A percentile compares a stretch with the other conserved stretches of the same genome.
Conservation (phyloP, 176 grass and related monocot genomes). For the Zoysia pacifica region DNA sequence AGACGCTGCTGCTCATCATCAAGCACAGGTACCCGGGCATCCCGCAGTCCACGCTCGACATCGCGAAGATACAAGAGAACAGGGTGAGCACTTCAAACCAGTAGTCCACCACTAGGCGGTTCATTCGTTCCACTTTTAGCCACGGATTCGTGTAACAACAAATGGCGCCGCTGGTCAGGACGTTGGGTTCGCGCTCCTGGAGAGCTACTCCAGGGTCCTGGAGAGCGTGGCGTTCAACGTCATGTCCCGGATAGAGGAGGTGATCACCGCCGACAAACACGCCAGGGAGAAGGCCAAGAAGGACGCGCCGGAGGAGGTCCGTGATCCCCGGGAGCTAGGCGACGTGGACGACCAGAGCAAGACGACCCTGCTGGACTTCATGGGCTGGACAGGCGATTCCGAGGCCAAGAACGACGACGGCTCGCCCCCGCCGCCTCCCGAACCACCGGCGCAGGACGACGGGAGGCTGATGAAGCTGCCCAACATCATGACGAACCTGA, state of each 20-base stretch:
- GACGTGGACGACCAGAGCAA: slow-evolving; percentile 35
- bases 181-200: slow-evolving; percentile 81
- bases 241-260: slow-evolving; percentile 86
- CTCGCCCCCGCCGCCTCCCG: slow-evolving; percentile 22
- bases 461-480: slow-evolving; percentile 71
- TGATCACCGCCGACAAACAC: slow-evolving; percentile 59
- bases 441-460: slow-evolving; percentile 46
- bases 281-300: slow-evolving; percentile 49
- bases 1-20: slow-evolving; percentile 89
- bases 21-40: slow-evolving; percentile 95
- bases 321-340: neutral
- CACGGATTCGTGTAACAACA: too few relatives aligned
- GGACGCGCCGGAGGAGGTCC: slow-evolving; percentile 29
- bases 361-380: slow-evolving; percentile 84
- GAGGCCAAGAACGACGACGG: slow-evolving; percentile 36
- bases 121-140: neutral
- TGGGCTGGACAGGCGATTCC: slow-evolving; percentile 66
- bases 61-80: slow-evolving; percentile 98
- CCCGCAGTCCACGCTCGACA: slow-evolving; percentile 79
- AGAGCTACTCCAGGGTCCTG: slow-evolving; percentile 92
- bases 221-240: slow-evolving; percentile 93
- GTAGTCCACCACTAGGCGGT: neutral
- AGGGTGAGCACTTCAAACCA: slow-evolving; percentile 36
- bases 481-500: slow-evolving; percentile 59
- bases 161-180: slow-evolving; percentile 37